Conservation (phyloP, 1,139 yeast species). For the Insectozyma bohioensis region DNA sequence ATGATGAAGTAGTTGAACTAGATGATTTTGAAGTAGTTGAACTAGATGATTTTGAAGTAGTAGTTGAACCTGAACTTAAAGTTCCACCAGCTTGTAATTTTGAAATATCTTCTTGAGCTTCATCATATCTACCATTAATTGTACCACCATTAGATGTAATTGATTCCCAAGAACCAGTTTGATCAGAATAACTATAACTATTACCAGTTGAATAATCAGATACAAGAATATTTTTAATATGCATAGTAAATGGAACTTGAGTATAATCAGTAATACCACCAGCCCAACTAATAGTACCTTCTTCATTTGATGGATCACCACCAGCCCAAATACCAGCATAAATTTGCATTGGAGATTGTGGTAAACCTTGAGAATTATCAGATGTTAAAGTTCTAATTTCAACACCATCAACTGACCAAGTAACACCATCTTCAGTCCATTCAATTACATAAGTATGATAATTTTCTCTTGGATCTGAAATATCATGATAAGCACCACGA, state of each 20-base stretch:
- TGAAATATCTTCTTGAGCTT: slow-evolving; percentile 51
- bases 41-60: slow-evolving; percentile 2
- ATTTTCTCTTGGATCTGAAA: slow-evolving; percentile 48
- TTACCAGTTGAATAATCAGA: slow-evolving; percentile 81
- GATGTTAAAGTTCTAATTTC: slow-evolving; percentile 58
- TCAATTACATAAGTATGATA: slow-evolving; percentile 80
- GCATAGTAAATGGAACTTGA: slow-evolving; percentile 68
- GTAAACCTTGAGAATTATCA: slow-evolving; percentile 60
- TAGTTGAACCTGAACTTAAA: slow-evolving; percentile 5
- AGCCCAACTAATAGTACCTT: slow-evolving; percentile 83
- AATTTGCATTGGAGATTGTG: slow-evolving; percentile 76
- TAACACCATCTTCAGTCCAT: slow-evolving; percentile 65
- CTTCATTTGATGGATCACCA: slow-evolving; percentile 64
- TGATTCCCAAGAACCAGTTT: slow-evolving; percentile 66
- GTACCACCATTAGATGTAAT: slow-evolving; percentile 64
- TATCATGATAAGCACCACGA: slow-evolving; percentile 69
- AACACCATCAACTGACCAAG: slow-evolving; percentile 64
- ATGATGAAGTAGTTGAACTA: background rate
- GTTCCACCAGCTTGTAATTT: slow-evolving; percentile 27
- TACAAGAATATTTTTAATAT: slow-evolving; percentile 58
- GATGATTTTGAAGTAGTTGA: slow-evolving; percentile 1
- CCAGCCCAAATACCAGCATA: slow-evolving; percentile 80
- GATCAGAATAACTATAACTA: slow-evolving; percentile 62
- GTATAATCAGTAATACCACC: slow-evolving; percentile 73
- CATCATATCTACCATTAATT: slow-evolving; percentile 57